phyloP scores from a whole-genome alignment of 345 rosid species.

The Firmiana major region DNA sequence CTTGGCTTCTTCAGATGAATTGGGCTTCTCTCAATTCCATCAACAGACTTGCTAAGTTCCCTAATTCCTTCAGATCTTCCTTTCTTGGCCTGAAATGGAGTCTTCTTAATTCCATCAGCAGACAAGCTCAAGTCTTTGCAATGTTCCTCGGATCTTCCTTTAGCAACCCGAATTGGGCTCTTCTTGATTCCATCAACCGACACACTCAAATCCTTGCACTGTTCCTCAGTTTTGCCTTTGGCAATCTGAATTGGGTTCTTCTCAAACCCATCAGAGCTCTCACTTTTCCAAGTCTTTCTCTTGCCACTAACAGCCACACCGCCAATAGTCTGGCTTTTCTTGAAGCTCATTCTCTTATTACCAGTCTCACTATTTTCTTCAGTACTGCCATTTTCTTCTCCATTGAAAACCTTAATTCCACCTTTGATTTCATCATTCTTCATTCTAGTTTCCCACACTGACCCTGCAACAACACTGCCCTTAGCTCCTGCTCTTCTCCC shows the following conservation, averaged over 20 bases:
- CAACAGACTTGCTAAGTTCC: constrained; percentile 19
- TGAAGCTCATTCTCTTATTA: constrained; percentile 16
- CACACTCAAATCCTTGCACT: constrained; percentile 19
- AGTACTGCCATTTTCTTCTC: constrained; percentile 17
- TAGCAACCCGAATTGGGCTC: constrained; percentile 25
- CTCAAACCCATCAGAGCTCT: constrained; percentile 29
- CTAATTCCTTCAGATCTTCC: constrained; percentile 29
- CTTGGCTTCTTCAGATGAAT: constrained; percentile 38
- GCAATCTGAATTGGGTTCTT: constrained; percentile 41
- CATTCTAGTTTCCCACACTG: constrained; percentile 89
- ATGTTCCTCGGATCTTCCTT: constrained; percentile 24
- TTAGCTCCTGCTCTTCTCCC: constrained; percentile 29
- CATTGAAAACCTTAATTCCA: constrained; percentile 56
- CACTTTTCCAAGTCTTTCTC: constrained; percentile 68
- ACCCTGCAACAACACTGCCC: constrained; percentile 48
- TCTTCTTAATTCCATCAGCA: constrained; percentile 25
- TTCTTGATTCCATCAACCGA: constrained; percentile 37
- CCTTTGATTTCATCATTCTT: constrained; percentile 58
- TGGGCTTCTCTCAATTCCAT: constrained; percentile 30
- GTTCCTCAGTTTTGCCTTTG: constrained; percentile 28
- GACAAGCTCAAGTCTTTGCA: constrained; percentile 20
- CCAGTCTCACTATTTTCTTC: background rate
- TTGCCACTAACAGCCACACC: constrained; percentile 38
- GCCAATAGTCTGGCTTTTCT: constrained; percentile 21
- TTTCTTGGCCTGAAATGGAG: constrained; percentile 30